Base-by-base conservation (phyloP, 495 filamentous ascomycete species). In the Penicillium egyptiacum region DNA sequence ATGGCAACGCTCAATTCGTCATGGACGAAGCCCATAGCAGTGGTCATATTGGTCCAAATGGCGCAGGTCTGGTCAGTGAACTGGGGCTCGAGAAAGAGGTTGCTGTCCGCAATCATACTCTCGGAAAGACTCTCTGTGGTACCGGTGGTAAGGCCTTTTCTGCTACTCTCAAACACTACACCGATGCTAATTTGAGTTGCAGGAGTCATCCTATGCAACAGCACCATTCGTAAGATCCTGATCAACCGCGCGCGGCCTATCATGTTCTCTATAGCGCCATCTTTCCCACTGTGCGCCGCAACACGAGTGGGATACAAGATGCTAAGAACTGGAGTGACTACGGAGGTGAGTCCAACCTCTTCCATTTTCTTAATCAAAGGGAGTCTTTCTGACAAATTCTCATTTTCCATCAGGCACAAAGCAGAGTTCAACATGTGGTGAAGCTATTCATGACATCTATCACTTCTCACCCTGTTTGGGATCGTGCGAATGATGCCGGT, bases 1-100 rank as follows among this genome's bases (percentile, higher is more conserved):
- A 45, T 2, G 67, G 70, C 12, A 85, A 85, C 60, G 82, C 77
- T 6, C 72, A 83, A 56, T 69, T 88, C 12, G 70, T 86, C 25
- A 81, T 90, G 2, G 86, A 90, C 57, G 86, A 90, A 68, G 86
- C 87, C 10, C 86, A 90, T 63, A 76, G 79, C 0, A 83, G 80
- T 7, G 86, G 86, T 0, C 62, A 85, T 1, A 70, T 83, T 47
- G 86, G 86, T 4, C 61, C 68, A 0, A 50, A 73, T 1, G 86
- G 86, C 1, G 66, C 78, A 3, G 86, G 86, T 0, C 63, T 86
- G 12, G 85, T 88, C 1, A 80, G 75, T 58, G 70, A 76, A 25
- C 65, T 85, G 10, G 82, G 81, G 0, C 58, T 88, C 14, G 81
- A 88, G 65, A 56, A 80, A 5, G 69, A 74, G 39, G 66, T 88